Conservation (phyloP, 2,329 filamentous ascomycete genomes). For the Alternaria ventricosa region DNA sequence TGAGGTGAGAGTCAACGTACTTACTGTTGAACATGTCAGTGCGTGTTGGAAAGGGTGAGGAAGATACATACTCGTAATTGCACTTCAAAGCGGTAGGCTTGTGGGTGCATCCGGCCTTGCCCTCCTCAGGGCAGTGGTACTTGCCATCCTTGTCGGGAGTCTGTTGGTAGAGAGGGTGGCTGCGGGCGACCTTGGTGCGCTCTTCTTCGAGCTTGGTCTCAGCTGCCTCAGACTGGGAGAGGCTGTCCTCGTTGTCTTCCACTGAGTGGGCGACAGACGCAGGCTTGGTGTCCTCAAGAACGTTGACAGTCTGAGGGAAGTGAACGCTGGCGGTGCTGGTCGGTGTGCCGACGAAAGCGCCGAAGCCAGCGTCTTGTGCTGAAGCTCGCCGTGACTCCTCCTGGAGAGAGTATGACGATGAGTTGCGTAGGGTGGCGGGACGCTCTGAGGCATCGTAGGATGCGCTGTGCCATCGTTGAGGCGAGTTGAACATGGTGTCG, state of each 20-base stretch:
- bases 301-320: conserved; percentile 27
- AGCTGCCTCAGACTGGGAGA: conserved; percentile 36
- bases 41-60: conserved; percentile 3
- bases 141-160: conserved; percentile 73
- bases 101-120: conserved; percentile 78
- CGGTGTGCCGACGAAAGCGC: conserved; percentile 41
- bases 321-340: conserved; percentile 37
- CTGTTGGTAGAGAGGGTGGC: conserved; percentile 74
- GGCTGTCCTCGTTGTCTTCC: conserved; percentile 37
- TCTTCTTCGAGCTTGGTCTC: conserved; percentile 47
- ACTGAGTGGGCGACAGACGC: conserved; percentile 33
- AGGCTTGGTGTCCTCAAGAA: conserved; percentile 35
- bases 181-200: conserved; percentile 50
- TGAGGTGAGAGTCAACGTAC: conserved; percentile 94
- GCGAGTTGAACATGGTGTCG: conserved; percentile 32
- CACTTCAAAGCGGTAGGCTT: conserved; percentile 96
- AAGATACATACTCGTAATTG: conserved; percentile 86
- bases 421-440: conserved; percentile 27
- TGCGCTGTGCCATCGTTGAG: conserved; percentile 32
- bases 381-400: conserved; percentile 33
- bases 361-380: conserved; percentile 31
- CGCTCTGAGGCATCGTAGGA: conserved; percentile 30
- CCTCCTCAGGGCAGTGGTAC: conserved; percentile 91
- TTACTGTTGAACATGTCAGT: conserved; percentile 66
- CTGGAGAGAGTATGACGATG: conserved; percentile 36